A percentile compares a stretch with the other conserved stretches of the same genome.
Evolutionary conservation across 192 early-diverging fungal species (phyloP).

Genomic region (Podila clonocystis): DNA sequence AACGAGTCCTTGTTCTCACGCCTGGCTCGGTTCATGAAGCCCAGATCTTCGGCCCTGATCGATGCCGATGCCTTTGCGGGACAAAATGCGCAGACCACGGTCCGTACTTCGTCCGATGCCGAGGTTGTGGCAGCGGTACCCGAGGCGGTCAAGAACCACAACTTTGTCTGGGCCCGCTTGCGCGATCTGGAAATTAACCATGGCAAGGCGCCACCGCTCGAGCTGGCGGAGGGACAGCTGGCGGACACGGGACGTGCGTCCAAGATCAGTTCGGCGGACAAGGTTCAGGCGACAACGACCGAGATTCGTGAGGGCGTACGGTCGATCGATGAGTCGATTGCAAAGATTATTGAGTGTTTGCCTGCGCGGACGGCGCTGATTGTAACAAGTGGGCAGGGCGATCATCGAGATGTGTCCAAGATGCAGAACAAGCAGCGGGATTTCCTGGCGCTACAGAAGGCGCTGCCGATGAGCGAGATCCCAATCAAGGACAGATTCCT

Average conservation of each 20-base stretch:
- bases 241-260: conserved; percentile 27
- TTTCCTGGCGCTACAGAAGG: conserved; percentile 37
- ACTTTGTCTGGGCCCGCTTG: conserved; percentile 45
- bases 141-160: conserved; percentile 24
- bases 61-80: conserved; percentile 27
- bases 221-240: conserved; percentile 7
- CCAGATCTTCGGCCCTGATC: conserved; percentile 33
- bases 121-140: conserved; percentile 36
- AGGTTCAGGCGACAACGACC: conserved; percentile 29
- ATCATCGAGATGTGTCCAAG: conserved; percentile 44
- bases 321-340: conserved; percentile 49
- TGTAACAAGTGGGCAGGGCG: conserved; percentile 53
- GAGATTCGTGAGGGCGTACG: conserved; percentile 28
- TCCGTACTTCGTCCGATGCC: conserved; percentile 26
- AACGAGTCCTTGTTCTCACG: conserved; percentile 52
- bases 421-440: conserved; percentile 44
- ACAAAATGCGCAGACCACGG: conserved; percentile 26
- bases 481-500: conserved; percentile 37
- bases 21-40: conserved; percentile 23
- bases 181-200: conserved; percentile 51
- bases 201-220: conserved; percentile 17
- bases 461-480: conserved; percentile 19
- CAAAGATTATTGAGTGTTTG: conserved; percentile 33
- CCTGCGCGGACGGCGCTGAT: conserved; percentile 49
- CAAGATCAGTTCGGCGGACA: conserved; percentile 35